Percentiles rank a stretch among this genome's conserved stretches.
Conservation (phyloP, 2,329 filamentous ascomycete species). For the Macrophomina pseudophaseolina region DNA sequence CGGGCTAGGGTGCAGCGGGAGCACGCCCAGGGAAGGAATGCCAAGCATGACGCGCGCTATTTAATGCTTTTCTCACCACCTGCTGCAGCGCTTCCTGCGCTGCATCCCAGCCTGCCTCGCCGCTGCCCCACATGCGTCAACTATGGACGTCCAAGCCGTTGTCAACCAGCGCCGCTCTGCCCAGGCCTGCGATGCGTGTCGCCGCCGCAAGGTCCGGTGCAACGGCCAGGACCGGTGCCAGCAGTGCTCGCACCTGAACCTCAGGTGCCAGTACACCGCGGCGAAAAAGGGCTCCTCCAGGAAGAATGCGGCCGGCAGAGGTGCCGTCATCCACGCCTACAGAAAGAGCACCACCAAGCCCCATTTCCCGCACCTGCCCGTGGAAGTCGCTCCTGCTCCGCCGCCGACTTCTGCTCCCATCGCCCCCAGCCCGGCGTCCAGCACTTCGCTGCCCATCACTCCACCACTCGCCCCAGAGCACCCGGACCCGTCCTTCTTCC, state of each 20-base stretch:
- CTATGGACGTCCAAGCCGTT: constrained; percentile 6
- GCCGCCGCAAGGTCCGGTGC: constrained; percentile 76
- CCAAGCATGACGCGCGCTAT: constrained; percentile 24
- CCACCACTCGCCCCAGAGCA: constrained; percentile 59
- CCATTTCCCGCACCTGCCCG: neutral
- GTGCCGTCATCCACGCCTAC: constrained; percentile 74
- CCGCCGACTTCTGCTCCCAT: neutral
- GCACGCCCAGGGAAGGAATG: neutral
- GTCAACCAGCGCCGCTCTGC: constrained; percentile 38
- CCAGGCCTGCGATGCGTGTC: constrained; percentile 72
- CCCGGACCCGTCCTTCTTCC: constrained; percentile 40
- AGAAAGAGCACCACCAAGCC: constrained; percentile 53
- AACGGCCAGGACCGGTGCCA: constrained; percentile 73
- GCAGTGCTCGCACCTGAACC: constrained; percentile 70
- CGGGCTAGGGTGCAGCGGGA: neutral
- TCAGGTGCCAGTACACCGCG: constrained; percentile 75
- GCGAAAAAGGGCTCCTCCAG: constrained; percentile 78
- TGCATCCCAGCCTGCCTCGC: neutral
- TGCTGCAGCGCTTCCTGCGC: no score
- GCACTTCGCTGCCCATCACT: constrained; percentile 48
- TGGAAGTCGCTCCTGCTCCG: neutral
- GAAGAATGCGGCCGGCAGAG: constrained; percentile 75
- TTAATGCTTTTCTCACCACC: constrained; percentile 1
- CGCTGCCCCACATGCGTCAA: constrained; percentile 14
- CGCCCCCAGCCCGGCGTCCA: neutral